These are phyloP conservation scores for Candida pseudofarinosa DNA, from an alignment of 805 yeast genomes.

Conservation along the genomic window DNA sequence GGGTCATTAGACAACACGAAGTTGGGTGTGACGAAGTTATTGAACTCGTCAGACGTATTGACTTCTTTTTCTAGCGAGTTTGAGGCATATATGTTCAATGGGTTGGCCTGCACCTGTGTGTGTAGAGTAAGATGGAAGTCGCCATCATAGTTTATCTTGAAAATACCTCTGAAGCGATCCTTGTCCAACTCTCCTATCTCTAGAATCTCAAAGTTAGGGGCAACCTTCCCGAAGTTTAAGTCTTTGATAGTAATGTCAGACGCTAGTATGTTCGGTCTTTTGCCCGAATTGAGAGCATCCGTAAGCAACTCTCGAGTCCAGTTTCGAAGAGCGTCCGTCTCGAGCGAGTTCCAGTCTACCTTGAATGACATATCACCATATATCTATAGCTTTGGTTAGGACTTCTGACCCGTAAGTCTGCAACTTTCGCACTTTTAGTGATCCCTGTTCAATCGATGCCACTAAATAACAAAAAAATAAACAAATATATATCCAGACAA, in stretches of 20 bases:
- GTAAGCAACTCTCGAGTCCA: slow-evolving; percentile 66
- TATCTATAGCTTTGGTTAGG: not conserved
- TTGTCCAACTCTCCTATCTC: slow-evolving; percentile 79
- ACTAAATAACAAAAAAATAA: not conserved
- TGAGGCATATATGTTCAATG: slow-evolving; percentile 62
- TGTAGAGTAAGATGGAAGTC: slow-evolving; percentile 71
- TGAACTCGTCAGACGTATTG: slow-evolving; percentile 17
- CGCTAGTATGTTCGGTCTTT: slow-evolving; percentile 65
- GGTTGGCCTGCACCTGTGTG: slow-evolving; percentile 81
- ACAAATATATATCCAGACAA: no score
- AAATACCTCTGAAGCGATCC: slow-evolving; percentile 77
- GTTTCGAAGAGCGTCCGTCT: slow-evolving; percentile 55
- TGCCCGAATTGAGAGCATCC: slow-evolving; percentile 70
- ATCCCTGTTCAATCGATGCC: not conserved
- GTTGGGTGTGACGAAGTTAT: slow-evolving; percentile 56
- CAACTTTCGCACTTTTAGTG: no score
- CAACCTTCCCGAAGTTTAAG: slow-evolving; percentile 65
- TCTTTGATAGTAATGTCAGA: slow-evolving; percentile 66
- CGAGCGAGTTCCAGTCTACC: slow-evolving; percentile 73
- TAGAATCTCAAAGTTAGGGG: slow-evolving; percentile 73
- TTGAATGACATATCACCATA: slow-evolving; percentile 60
- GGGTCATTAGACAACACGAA: slow-evolving; percentile 63
- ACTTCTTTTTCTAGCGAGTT: slow-evolving; percentile 36
- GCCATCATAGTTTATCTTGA: slow-evolving; percentile 71
- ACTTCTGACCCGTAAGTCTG: no score